Base-by-base conservation (phyloP, 2,329 filamentous ascomycete genomes). In the Macrophomina tecta region DNA sequence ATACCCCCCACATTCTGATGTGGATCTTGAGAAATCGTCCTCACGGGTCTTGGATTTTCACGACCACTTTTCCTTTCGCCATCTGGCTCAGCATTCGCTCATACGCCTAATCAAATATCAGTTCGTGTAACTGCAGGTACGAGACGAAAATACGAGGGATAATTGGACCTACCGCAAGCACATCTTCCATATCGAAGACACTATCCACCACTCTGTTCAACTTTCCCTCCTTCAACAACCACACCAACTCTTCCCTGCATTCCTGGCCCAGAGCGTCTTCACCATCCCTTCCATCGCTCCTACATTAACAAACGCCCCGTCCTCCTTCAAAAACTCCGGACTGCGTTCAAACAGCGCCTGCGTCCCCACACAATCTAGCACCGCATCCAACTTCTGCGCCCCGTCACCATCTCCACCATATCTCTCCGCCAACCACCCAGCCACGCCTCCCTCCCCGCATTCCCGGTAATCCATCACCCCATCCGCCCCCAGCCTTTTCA, bases 311-410 rank as follows among this genome's bases (percentile, higher is more conserved):
- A 78, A 83, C 18, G 74, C 69, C 5, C 81, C 80, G 1, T 71
- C 68, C 0, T 75, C 71, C 46, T 76, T 74, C 40, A 85, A 76
- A 67, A 82, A 85, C 4, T 64, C 45, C 1, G 79, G 74, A 12
- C 76, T 81, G 11, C 78, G 67, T 6, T 69, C 68, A 70, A 80
- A 85, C 4, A 86, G 71, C 7, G 77, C 69, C 67, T 85, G 81
- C 49, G 74, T 75, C 7, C 84, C 83, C 11, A 81, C 74, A 23
- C 79, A 80, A 71, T 86, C 84, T 42, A 84, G 73, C 42, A 85
- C 76, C 42, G 78, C 71, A 69, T 84, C 76, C 61, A 85, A 82
- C 1, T 74, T 75, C 1, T 68, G 23, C 23, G 23, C 64, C 55
- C 8, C 38, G 4, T 69, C 65, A 3, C 69, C 72, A 70, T 77